Percentiles rank a stretch among this genome's conserved stretches.
phyloP scores from a whole-genome alignment of 352 stramenopile genomes.

The Globisporangium carolinianum region DNA sequence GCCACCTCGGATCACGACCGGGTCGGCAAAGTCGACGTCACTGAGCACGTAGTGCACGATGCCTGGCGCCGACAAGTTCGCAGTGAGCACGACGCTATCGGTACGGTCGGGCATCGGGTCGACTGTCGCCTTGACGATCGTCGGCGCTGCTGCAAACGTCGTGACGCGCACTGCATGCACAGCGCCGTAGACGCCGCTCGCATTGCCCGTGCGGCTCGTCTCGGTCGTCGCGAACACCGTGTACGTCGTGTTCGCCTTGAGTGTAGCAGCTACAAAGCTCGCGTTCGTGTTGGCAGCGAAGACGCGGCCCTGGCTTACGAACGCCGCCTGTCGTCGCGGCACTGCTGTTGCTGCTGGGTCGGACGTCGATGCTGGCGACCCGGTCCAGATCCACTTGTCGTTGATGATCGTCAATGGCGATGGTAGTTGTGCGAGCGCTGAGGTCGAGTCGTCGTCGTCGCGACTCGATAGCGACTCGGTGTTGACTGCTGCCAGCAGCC shows the following conservation, averaged over 20 bases:
- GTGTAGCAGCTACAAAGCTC: constrained; percentile 16
- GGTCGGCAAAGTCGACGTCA: constrained; percentile 72
- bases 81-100: constrained; percentile 44
- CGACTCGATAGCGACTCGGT: not conserved
- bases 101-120: constrained; percentile 33
- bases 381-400: constrained; percentile 1
- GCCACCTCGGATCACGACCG: constrained; percentile 30
- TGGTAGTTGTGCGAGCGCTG: not conserved
- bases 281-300: constrained; percentile 1
- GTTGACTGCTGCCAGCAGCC: not conserved
- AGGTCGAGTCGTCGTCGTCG: not conserved
- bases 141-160: constrained; percentile 50
- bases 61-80: constrained; percentile 59
- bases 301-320: constrained; percentile 4
- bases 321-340: constrained; percentile 1
- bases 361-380: not conserved
- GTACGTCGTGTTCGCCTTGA: constrained; percentile 54
- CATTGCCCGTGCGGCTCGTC: constrained; percentile 24
- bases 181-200: constrained; percentile 41
- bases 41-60: constrained; percentile 70
- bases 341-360: not conserved
- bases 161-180: constrained; percentile 23
- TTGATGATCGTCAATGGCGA: constrained; percentile 10
- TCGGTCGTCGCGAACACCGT: constrained; percentile 43
- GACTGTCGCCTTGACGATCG: constrained; percentile 51